Evolutionary conservation across 352 stramenopile species (phyloP).

Genomic region (Halophytophthora polymorphica): DNA sequence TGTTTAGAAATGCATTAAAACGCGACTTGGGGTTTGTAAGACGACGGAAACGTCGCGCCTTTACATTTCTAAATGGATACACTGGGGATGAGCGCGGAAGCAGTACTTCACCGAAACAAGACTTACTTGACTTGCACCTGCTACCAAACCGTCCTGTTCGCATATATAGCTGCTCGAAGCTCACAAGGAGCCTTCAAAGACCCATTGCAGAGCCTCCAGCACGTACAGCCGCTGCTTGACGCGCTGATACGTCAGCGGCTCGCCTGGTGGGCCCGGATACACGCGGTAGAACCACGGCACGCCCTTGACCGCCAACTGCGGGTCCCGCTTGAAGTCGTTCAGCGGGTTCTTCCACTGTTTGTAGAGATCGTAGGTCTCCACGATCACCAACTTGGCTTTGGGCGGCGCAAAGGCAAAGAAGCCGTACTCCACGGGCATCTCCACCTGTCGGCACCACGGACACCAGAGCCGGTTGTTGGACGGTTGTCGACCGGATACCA

Average conservation of each 20-base stretch:
- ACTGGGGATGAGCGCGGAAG: not conserved
- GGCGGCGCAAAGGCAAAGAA: conserved; percentile 60
- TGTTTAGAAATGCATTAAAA: not conserved
- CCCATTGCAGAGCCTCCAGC: conserved; percentile 24
- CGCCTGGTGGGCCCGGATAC: conserved; percentile 25
- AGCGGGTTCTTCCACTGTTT: conserved; percentile 67
- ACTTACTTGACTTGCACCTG: conserved; percentile 13
- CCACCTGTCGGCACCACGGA: conserved; percentile 61
- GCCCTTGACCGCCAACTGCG: conserved; percentile 48
- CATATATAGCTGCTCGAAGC: not conserved
- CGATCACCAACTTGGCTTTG: conserved; percentile 47
- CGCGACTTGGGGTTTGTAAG: not conserved
- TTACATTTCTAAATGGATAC: conserved; percentile 5
- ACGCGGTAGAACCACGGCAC: conserved; percentile 65
- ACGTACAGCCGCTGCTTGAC: conserved; percentile 37
- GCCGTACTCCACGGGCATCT: conserved; percentile 64
- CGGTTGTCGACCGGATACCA: conserved; percentile 55
- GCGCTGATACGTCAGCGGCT: conserved; percentile 26
- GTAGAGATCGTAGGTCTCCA: conserved; percentile 57
- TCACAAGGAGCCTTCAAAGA: conserved; percentile 24
- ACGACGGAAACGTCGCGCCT: not conserved
- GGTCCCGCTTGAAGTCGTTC: conserved; percentile 63
- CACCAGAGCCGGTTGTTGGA: conserved; percentile 77
- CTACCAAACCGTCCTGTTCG: conserved; percentile 12
- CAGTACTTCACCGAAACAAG: no score